These are phyloP conservation scores for Ambrosiella xylebori DNA, from an alignment of 2,329 filamentous ascomycete species.

Conservation along the genomic window DNA sequence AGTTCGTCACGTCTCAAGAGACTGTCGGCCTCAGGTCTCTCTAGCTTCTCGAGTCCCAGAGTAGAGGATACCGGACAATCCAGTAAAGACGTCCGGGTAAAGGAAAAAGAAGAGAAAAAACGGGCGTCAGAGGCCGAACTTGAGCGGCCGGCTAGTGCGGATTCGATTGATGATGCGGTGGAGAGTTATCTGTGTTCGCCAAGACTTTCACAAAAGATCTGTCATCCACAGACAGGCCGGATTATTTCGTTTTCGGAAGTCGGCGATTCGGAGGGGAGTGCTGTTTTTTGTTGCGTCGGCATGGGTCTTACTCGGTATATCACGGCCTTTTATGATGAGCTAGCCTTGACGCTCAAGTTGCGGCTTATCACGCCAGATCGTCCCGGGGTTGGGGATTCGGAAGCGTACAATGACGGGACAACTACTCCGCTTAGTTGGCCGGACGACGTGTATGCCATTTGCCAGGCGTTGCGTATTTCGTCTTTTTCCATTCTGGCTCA, in stretches of 20 bases:
- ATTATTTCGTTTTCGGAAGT: constrained; percentile 94
- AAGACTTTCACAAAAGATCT: constrained; percentile 72
- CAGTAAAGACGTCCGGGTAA: background rate
- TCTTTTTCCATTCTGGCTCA: constrained; percentile 95
- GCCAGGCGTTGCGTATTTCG: constrained; percentile 75
- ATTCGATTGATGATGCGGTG: constrained; percentile 80
- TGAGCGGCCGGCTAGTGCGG: constrained; percentile 59
- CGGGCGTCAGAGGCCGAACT: constrained; percentile 11
- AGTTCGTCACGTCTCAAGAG: constrained; percentile 42
- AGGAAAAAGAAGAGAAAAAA: constrained; percentile 20
- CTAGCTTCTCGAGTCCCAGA: background rate
- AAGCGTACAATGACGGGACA: constrained; percentile 63
- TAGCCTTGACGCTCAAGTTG: constrained; percentile 73
- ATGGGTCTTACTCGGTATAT: constrained; percentile 96
- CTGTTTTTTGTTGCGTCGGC: constrained; percentile 89
- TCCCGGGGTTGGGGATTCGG: constrained; percentile 84
- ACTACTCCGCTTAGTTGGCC: constrained; percentile 88
- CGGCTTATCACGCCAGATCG: constrained; percentile 86
- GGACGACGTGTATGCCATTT: constrained; percentile 82
- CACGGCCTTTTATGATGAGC: constrained; percentile 91
- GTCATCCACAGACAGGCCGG: constrained; percentile 69
- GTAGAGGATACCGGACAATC: background rate
- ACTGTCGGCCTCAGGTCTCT: constrained; percentile 25
- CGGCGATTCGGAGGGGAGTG: constrained; percentile 76
- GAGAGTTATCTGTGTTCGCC: constrained; percentile 69